phyloP scores from a whole-genome alignment of 257 asterid species.

The Anisodus tanguticus region DNA sequence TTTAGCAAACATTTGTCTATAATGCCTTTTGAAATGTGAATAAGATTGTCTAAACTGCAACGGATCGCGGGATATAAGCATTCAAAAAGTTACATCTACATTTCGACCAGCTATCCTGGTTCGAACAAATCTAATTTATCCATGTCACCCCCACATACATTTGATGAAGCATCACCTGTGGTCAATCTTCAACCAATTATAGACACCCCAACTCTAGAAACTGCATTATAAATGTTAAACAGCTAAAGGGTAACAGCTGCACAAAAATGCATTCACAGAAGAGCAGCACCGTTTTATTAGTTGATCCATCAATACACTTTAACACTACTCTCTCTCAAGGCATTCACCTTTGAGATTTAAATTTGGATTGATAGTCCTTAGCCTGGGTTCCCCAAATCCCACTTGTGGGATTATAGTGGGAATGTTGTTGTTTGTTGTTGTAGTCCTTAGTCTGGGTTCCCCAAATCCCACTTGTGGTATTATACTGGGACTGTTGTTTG shows the following conservation, averaged over 20 bases:
- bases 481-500: no score
- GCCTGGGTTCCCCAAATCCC: slow-evolving; percentile 23
- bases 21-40: neutral
- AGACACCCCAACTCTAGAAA: neutral
- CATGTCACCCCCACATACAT: neutral
- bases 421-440: no score
- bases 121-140: neutral
- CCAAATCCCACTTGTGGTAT: no score
- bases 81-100: neutral
- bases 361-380: slow-evolving; percentile 45
- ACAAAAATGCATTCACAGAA: slow-evolving; percentile 25
- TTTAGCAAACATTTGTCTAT: neutral
- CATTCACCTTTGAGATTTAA: slow-evolving; percentile 34
- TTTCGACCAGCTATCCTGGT: slow-evolving; percentile 20
- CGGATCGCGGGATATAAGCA: neutral
- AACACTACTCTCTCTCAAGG: neutral
- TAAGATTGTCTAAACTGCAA: neutral
- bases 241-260: slow-evolving; percentile 18
- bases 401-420: no score
- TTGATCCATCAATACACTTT: neutral
- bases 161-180: neutral
- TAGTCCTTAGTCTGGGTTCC: neutral
- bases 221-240: neutral
- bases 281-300: slow-evolving; percentile 1
- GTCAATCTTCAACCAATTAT: neutral